Base-by-base conservation (phyloP, 1,139 yeast genomes). In the Saccharomycopsis crataegensis region DNA sequence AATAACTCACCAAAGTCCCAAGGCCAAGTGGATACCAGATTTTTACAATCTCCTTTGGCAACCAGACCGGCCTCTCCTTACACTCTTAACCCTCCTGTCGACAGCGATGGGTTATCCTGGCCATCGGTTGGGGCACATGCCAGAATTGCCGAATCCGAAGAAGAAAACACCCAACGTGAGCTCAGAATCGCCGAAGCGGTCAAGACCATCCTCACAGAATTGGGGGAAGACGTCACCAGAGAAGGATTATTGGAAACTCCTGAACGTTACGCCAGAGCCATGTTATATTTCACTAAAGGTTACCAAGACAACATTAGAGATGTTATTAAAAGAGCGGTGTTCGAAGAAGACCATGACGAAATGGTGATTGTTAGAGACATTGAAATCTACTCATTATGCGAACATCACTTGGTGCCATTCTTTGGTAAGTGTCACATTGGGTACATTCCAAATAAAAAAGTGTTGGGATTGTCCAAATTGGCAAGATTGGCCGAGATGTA, bases 401-500 rank as follows among this genome's bases (percentile, higher is more conserved):
- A 93, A 69, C 99, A 93, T 68, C 99, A 93, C 70, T 74, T 93
- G 63, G 99, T 94, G 28, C 99, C 99, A 31, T 93, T 94, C 67
- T 87, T 83, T 63, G 99, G 99, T 55, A 91, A 91, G 65, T 96
- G 93, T 52, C 97, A 91, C 65, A 93, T 93, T 61, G 99, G 94
- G 14, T 93, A 93, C 69, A 91, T 93, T 60, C 99, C 99, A 57
- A 88, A 89, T 68, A 88, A 89, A 63, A 79, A 90, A 59, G 99
- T 93, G n/a, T 76, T 93, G 60, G 99, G 99, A 0, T 77, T 93
- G 53, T 86, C 96, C 54, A 93, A 93, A 68, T 78, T 93, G 60
- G 99, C 99, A 6, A 75, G 99, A 62, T 75, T 93, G 58, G 98
- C 99, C 0, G 99, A 93, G 67, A 91, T 93, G 97, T 94, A 90